Evolutionary conservation across 2,329 filamentous ascomycete genomes (phyloP).

Genomic region (Colletotrichum aenigma): DNA sequence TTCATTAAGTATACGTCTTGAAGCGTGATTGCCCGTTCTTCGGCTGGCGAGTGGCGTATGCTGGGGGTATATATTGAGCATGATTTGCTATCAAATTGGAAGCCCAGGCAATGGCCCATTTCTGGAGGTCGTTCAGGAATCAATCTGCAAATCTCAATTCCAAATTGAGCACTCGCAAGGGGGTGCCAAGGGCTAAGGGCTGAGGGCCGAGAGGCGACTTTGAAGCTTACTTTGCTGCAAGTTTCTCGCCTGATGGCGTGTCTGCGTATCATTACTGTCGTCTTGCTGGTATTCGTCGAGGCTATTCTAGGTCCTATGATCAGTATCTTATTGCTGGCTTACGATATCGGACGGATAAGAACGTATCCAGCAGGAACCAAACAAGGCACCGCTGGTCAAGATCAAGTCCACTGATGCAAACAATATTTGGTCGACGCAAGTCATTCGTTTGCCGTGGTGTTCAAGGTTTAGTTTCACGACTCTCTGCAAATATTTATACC

Average conservation of each 20-base stretch:
- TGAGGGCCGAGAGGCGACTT: too few relatives aligned
- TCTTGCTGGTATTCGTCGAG: not conserved
- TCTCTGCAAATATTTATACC: rapidly evolving
- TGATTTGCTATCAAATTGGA: not conserved
- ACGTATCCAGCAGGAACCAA: too few relatives aligned
- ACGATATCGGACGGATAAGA: too few relatives aligned
- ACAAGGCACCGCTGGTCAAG: too few relatives aligned
- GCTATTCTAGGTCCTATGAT: rapidly evolving
- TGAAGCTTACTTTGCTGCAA: not conserved
- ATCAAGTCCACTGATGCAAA: too few relatives aligned
- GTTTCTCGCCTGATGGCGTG: rapidly evolving
- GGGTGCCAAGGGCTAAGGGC: too few relatives aligned
- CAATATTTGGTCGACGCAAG: too few relatives aligned
- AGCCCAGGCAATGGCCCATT: not conserved
- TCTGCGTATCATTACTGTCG: not conserved
- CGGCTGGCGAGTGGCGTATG: rapidly evolving
- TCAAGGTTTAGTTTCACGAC: rapidly evolving
- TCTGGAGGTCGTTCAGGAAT: too few relatives aligned
- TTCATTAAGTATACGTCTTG: rapidly evolving
- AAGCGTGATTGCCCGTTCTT: rapidly evolving
- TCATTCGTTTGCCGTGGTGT: not conserved
- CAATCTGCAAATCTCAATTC: too few relatives aligned
- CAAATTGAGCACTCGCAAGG: too few relatives aligned
- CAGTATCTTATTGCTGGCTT: too few relatives aligned
- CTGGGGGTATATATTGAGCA: not conserved